Evolutionary conservation across 2,329 filamentous ascomycete genomes (phyloP).

Genomic region (Endoconidiophora polonica): DNA sequence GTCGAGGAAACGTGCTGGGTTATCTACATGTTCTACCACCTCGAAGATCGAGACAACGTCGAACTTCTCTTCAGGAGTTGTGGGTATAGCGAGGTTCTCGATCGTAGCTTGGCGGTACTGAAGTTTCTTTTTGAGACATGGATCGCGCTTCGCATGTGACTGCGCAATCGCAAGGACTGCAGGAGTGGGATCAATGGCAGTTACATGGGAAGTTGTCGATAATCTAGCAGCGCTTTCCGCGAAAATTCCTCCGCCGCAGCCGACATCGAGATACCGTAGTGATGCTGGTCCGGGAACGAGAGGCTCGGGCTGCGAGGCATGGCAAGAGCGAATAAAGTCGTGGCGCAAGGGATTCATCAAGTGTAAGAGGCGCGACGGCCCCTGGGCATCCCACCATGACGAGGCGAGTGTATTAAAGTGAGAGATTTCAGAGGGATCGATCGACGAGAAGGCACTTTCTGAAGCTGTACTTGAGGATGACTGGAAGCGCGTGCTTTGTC

Average conservation of each 20-base stretch:
- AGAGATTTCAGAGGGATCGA: slow-evolving; percentile 76
- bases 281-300: slow-evolving; percentile 20
- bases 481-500: slow-evolving; percentile 14
- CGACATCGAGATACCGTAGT: slow-evolving; percentile 71
- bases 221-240: slow-evolving; percentile 70
- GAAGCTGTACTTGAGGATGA: slow-evolving; percentile 15
- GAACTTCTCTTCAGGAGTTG: slow-evolving; percentile 31
- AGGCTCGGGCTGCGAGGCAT: slow-evolving; percentile 33
- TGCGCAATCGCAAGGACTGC: slow-evolving; percentile 60
- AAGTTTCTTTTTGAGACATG: slow-evolving; percentile 45
- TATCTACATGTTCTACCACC: slow-evolving; percentile 81
- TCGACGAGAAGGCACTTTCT: slow-evolving; percentile 39
- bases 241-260: slow-evolving; percentile 93
- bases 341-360: slow-evolving; percentile 97
- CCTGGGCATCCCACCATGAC: slow-evolving; percentile 94
- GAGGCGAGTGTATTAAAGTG: slow-evolving; percentile 91
- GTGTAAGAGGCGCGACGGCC: slow-evolving; percentile 79
- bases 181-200: slow-evolving; percentile 62
- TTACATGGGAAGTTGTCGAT: slow-evolving; percentile 43
- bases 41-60: slow-evolving; percentile 84
- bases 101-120: slow-evolving; percentile 61
- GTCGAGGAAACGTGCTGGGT: slow-evolving; percentile 57
- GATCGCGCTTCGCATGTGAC: slow-evolving; percentile 59
- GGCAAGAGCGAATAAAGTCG: slow-evolving; percentile 69
- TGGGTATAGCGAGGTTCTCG: slow-evolving; percentile 43